Evolutionary conservation across 2,329 filamentous ascomycete genomes (phyloP).

Genomic region (Cordyceps tenuipes): DNA sequence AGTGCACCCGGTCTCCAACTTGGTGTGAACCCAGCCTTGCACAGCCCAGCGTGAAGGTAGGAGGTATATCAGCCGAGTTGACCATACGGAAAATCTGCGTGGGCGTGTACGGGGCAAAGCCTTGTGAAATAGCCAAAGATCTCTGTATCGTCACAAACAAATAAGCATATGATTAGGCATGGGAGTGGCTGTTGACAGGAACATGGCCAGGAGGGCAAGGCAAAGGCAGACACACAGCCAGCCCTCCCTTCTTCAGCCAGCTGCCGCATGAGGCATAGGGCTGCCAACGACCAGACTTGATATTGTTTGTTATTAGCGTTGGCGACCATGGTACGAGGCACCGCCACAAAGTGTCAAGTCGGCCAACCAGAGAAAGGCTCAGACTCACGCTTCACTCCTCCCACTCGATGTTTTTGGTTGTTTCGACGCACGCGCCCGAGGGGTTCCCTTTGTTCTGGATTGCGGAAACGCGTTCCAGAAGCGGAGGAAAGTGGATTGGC

Average conservation of each 20-base stretch:
- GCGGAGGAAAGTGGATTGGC: not conserved
- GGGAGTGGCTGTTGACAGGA: not conserved
- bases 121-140: not conserved
- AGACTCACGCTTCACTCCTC: not conserved
- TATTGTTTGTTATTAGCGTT: too few relatives aligned
- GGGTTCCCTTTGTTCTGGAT: not conserved
- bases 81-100: not conserved
- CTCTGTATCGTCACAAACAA: not conserved
- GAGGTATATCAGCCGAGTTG: not conserved
- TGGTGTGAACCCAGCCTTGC: not conserved
- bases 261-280: not conserved
- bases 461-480: not conserved
- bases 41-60: not conserved
- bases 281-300: not conserved
- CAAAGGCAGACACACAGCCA: not conserved
- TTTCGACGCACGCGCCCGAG: not conserved
- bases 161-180: slow-evolving; percentile 4
- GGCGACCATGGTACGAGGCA: not conserved
- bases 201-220: not conserved
- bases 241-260: not conserved
- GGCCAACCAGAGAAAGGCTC: not conserved
- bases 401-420: too few relatives aligned
- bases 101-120: not conserved
- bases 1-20: not conserved
- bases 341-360: not conserved